Conservation (phyloP, 2,329 filamentous ascomycete species). For the Fusarium sp. region DNA sequence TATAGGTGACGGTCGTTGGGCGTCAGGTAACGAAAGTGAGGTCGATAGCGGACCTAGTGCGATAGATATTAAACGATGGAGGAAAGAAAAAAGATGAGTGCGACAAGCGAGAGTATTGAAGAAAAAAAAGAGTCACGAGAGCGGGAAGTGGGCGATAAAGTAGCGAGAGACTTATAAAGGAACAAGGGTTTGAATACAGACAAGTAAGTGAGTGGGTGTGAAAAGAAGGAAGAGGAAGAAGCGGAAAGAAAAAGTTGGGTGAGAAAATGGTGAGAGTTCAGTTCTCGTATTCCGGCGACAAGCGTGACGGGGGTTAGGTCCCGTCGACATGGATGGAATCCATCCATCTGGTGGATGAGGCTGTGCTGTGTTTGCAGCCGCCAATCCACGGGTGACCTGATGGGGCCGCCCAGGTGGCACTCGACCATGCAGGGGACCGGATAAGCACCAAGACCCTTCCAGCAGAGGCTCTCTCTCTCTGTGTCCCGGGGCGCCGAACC, state of each 20-base stretch:
- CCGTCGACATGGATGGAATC: background rate
- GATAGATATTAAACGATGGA: constrained; percentile 20
- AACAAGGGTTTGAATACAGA: constrained; percentile 20
- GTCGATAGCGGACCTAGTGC: constrained; percentile 17
- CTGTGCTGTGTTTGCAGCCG: background rate
- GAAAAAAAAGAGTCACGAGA: constrained; percentile 23
- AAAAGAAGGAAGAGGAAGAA: constrained; percentile 2
- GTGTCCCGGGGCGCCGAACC: background rate
- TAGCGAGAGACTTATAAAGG: constrained; percentile 30
- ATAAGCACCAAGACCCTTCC: background rate
- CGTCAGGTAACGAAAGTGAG: constrained; percentile 22
- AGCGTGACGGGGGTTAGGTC: constrained; percentile 2
- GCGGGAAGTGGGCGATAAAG: constrained; percentile 17
- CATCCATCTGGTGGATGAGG: background rate
- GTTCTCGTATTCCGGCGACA: constrained; percentile 24
- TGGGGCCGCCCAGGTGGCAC: background rate
- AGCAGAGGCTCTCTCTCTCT: background rate
- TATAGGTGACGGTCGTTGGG: constrained; percentile 15
- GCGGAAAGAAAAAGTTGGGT: constrained; percentile 7
- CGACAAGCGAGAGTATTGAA: constrained; percentile 26
- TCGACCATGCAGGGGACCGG: background rate
- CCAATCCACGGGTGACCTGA: background rate
- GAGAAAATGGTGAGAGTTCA: constrained; percentile 16
- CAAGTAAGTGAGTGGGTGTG: background rate
- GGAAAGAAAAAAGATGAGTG: background rate